Evolutionary conservation across 2,329 filamentous ascomycete species (phyloP), one percentile per base, ranked within the genome.

Genomic region (Daldinia sp.): DNA sequence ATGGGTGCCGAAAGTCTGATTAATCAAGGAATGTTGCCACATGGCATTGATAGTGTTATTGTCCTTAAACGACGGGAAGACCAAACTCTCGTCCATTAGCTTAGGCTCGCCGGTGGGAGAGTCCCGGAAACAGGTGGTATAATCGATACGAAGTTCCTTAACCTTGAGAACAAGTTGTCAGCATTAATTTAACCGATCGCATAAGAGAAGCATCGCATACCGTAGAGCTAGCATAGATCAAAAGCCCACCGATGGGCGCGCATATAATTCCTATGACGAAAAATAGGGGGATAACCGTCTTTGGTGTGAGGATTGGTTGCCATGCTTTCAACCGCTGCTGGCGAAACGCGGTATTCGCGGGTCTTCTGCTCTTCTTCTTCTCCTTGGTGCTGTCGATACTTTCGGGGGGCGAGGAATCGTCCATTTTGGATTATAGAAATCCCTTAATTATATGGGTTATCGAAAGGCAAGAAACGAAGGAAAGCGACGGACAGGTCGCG

Each of bases 251-350:
- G 69, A 98, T 94, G 57, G 94, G 93, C 30, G 94, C 94, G 77
- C 97, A 97, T 76, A 98, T 92, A 62, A 93, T 80, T 39, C 90
- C 91, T 71, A 93, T 83, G 45, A 85, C 84, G 76, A 93, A 93
- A 79, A 93, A 92, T 56, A 94, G 83, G 45, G 74, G 74, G 55
- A 76, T 73, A 52, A 76, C 74, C 52, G 93, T 97, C 81, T 97
- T 97, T 1, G 94, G 94, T 3, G 94, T 98, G 52, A 97, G 83
- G 74, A 98, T 97, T 34, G 94, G 94, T 90, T 99, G 95, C 95
- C 95, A 99, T 82, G 95, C 95, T 81, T 98, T 97, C 78, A 99
- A 81, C 76, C 95, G 89, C 80, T 99, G 95, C 77, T 99, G 95
- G 72, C 95, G 87, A 77, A 98, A 99, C 9, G 95, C 95, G 62